A percentile compares a stretch with the other conserved stretches of the same genome.
Conservation (phyloP, 192 early-diverging fungal genomes). For the Linnemannia hyalina region DNA sequence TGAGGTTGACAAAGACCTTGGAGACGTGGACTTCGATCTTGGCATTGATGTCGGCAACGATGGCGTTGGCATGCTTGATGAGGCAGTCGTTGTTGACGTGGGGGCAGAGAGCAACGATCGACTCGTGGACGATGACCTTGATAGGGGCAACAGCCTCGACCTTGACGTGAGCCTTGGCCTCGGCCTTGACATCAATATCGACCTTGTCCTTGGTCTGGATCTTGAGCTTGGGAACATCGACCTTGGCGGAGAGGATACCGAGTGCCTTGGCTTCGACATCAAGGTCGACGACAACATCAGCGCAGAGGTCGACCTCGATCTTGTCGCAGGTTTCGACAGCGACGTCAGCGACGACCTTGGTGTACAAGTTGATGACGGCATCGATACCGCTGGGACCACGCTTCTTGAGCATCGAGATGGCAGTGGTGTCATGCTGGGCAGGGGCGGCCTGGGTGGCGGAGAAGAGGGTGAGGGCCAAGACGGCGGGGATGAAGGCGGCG, state of each 20-base stretch:
- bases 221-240: conserved; percentile 30
- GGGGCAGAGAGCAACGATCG: conserved; percentile 23
- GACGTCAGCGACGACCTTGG: conserved; percentile 16
- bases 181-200: conserved; percentile 12
- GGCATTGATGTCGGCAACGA: conserved; percentile 27
- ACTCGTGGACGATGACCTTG: conserved; percentile 4
- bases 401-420: conserved; percentile 12
- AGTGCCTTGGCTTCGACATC: conserved; percentile 15
- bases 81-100: conserved; percentile 18
- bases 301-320: conserved; percentile 30
- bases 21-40: conserved; percentile 1
- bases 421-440: not conserved
- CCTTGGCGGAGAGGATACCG: conserved; percentile 23
- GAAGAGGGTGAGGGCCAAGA: conserved; percentile 51
- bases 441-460: conserved; percentile 37
- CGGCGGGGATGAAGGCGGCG: conserved; percentile 44
- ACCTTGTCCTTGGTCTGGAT: conserved; percentile 17
- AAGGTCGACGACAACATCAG: conserved; percentile 31
- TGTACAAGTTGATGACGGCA: conserved; percentile 28
- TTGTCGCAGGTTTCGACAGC: conserved; percentile 6
- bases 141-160: not conserved
- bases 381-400: conserved; percentile 18
- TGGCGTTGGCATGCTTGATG: conserved; percentile 17
- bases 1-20: conserved; percentile 20
- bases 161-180: not conserved